Base-by-base conservation (phyloP, 2,329 filamentous ascomycete species). In the Xylaria sp. region DNA sequence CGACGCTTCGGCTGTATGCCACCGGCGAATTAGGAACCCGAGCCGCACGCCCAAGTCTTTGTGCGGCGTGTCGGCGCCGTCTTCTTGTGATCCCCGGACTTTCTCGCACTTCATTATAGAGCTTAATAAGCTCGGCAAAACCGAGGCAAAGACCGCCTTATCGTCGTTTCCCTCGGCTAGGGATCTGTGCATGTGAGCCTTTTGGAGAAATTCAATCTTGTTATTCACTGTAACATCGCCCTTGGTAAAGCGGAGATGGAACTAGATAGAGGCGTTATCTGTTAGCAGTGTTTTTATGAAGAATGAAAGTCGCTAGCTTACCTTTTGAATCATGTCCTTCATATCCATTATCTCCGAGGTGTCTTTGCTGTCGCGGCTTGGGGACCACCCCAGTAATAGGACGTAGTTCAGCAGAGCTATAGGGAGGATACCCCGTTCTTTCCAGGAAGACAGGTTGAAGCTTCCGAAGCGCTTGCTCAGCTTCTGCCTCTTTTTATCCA, bases 241-340 rank as follows among this genome's bases (percentile, higher is more conserved):
- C 75, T 92, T 93, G 2, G 94, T 98, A 81, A 98, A 97, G 77
- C 94, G 94, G 73, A 97, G 86, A 55, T 90, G 89, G 78, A 98
- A 95, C 88, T 93, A 52, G 4, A 28, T 12, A 50, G 23, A 23
- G 7, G 25, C 25, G 41, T 46, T 9, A 1, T 5, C 25, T 15
- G 31, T 52, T 44, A 73, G 58, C 37, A n/a, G 13, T n/a, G 37
- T 59, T 60, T 15, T n/a, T 37, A 7, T 7, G 18, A 52, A 37
- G 15, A 37, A 59, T 31, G 12, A 41, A 34, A 58, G 23, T 15
- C 23, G 12, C 44, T 46, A 37, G 77, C 87, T 63, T 82, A 92
- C 92, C 67, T 89, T 89, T 20, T 90, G 79, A 54, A 93, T 86
- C 63, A 99, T 87, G 10, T 94, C 88, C 0, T 90, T 78, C 66